Evolutionary conservation across 306 rosid genomes (phyloP), one percentile per base, ranked within the genome.

Genomic region (Macrotyloma uniflorum): DNA sequence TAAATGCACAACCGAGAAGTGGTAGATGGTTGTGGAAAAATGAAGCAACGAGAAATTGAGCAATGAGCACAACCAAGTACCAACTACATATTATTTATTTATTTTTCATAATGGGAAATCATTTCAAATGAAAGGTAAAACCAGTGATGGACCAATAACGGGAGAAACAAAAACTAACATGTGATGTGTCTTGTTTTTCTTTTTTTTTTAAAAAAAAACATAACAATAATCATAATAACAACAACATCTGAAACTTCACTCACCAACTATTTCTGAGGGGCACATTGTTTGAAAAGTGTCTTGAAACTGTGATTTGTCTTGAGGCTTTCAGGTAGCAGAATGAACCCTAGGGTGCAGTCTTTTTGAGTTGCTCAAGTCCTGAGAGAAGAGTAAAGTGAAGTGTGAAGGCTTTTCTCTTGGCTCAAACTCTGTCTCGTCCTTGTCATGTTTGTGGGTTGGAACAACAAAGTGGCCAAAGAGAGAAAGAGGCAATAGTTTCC

Each of bases 361-460:
- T 83, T 77, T 26, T 40, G 42, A 67, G 76, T 3, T 35, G 45
- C 73, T 58, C 46, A 55, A 54, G 67, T 18, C 49, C 2, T 33
- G 2, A 13, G 32, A 32, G 75, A 71, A 82, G 47, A 77, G 82
- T 81, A 84, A 87, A 85, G 87, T 67, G 85, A 81, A 80, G 70
- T 47, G 81, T 82, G 77, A 45, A 43, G 1, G 78, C 64, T 51
- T 72, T 54, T 30, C 51, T 43, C 62, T 33, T 45, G 70, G 24
- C 36, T 43, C 11, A 26, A 8, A 32, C 62, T 30, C 67, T 11
- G 59, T 53, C 20, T 68, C 71, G 78, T 67, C 72, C 6, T 30
- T 42, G 32, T 78, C 83, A 13, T 57, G 84, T 53, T 79, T 77
- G 54, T 5, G 65, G 65, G 65, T 28, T 58, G 26, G 65, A 26